Base-by-base conservation (phyloP, 1,139 yeast genomes). In the Taiozyma sp. region DNA sequence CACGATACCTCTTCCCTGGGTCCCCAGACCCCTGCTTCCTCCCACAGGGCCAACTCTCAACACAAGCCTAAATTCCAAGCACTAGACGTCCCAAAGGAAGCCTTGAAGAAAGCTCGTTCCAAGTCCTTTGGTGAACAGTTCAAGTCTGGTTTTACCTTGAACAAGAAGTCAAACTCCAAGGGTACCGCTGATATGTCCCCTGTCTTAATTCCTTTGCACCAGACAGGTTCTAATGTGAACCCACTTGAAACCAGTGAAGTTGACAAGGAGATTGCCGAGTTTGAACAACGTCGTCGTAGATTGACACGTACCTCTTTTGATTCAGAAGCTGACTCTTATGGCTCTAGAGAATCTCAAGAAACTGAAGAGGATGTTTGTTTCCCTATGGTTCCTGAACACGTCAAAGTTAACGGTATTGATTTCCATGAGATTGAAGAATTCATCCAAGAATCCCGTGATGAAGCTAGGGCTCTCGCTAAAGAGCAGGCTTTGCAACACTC, bases 361-460 rank as follows among this genome's bases (percentile, higher is more conserved):
- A 89, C 97, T 0, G 98, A 91, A 64, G 97, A 91, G 65, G 98
- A 93, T 76, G 99, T 93, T 45, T 93, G 98, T 74, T 90, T 91
- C 71, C 98, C 99, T 1, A 86, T 89, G 88, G 74, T 83, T 48
- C 82, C 88, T 24, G 88, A 84, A 60, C 85, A 82, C 59, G 75
- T 80, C 13, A 75, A 87, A 55, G 74, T 83, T 43, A 82, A 82
- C 56, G 93, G 91, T 14, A 85, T 86, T 57, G 91, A 86, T 66
- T 85, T 85, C 61, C 88, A 82, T 64, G 93, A 85, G 60, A 76
- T 86, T 62, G 93, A 85, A 55, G 90, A 85, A 58, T 85, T 84
- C 60, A 81, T 85, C 50, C 73, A 75, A 49, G 87, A 81, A 46
- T 63, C 66, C 14, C 63, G 68, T 29, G 64, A 59, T 45, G 68